Evolutionary conservation across 345 rosid species (phyloP), one percentile per base, ranked within the genome.

Genomic region (Aquilaria yunnanensis): DNA sequence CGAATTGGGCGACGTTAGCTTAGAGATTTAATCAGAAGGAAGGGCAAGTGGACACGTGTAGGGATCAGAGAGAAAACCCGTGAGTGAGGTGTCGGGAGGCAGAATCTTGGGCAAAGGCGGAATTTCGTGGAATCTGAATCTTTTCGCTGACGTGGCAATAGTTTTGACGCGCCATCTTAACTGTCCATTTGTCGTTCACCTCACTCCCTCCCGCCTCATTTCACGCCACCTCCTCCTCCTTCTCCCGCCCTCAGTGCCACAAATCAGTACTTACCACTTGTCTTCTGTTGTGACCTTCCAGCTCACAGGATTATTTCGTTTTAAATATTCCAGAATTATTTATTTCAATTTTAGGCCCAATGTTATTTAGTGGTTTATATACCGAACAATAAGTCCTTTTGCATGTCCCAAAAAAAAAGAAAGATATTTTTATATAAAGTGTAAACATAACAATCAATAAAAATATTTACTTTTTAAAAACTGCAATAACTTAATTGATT

Each of bases 171-270:
- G 67, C 57, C 69, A 46, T 54, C 59, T 55, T 63, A 65, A 59
- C 59, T 66, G 69, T 55, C 23, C 73, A 51, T 45, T 0, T 43
- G 49, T 47, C 67, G 62, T 14, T 30, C 12, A 2, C 63, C 9
- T 47, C 30, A 61, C 33, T 47, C 64, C 61, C 32, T 47, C 64
- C 64, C 67, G 61, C 69, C 74, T 57, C 59, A 48, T 67, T 70
- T 46, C 60, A 64, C 67, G 77, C 59, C 51, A 37, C 43, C 43
- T 5, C 29, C 47, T 55, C 57, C 41, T 16, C 23, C 23, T 23
- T 23, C 55, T 31, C 33, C 62, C 31, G 64, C 71, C 76, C 69
- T 45, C 53, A 66, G 51, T 54, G 54, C 51, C 54, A 56, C 51
- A 58, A 49, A 16, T 37, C 43, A 37, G 5, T 37, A 9, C 9